Base-by-base conservation (phyloP, 1,139 yeast species). In the Kodamaea sp. region DNA sequence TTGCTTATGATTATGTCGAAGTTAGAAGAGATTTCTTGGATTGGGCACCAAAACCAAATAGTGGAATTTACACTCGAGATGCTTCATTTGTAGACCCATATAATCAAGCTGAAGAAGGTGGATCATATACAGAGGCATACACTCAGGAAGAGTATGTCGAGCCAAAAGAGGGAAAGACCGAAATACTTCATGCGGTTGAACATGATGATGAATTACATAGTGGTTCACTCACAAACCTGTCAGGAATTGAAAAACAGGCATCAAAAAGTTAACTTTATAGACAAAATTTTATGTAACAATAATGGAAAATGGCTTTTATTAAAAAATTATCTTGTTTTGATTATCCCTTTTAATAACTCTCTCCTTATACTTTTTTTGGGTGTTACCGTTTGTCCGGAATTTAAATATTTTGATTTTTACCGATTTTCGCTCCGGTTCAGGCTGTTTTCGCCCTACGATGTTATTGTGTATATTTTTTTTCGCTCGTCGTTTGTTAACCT, bases 1-100 rank as follows among this genome's bases (percentile, higher is more conserved):
- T 92, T 66, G 98, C 98, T 20, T 92, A 90, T 61, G 97, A 92
- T 65, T 92, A 89, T 58, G 97, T 92, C 43, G 98, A 92, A 68
- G 95, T 90, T 15, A 79, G 97, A 64, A 79, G 97, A 61, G 96
- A 90, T 64, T 90, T 85, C 65, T 75, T 85, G 55, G 86, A 88
- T 50, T 86, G 75, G 75, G 67, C 53, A 48, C 37, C 34, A 15
- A 31, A 62, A 71, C 54, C 48, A 56, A 28, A 53, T 37, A n/a
- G 36, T 29, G 11, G 43, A 37, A 10, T 12, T 12, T 8, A 29
- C 31, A 8, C 15, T 20, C 12, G 5, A 12, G 9, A 20, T 29
- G 31, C 31, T 20, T n/a, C 31, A 10, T 27, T 25, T 35, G 33
- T 23, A 36, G 32, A 12, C 33, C 20, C 39, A 3, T 15, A 15